Conservation (phyloP, 257 asterid species). For the Rubia yunnanensis region DNA sequence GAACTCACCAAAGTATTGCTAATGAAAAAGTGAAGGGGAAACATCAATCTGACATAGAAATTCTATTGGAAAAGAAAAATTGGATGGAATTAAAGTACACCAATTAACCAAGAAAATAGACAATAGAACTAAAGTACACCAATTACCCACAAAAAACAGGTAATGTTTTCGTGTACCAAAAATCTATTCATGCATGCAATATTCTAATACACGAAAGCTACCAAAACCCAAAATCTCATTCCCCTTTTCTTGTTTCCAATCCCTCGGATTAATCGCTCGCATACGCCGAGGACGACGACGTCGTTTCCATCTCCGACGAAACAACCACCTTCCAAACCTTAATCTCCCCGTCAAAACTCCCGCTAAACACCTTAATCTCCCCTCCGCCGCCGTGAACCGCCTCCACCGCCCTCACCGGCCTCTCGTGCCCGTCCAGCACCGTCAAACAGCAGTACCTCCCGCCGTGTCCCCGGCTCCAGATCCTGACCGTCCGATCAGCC, state of each 20-base stretch:
- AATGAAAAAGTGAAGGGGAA: too few species aligned
- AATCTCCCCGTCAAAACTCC: constrained; percentile 82
- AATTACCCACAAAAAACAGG: constrained; percentile 12
- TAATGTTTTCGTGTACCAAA: constrained; percentile 3
- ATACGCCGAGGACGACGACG: neutral
- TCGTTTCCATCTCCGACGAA: constrained; percentile 13
- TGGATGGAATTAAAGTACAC: neutral
- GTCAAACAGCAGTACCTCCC: constrained; percentile 57
- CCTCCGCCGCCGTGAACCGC: constrained; percentile 21
- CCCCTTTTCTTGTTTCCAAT: neutral
- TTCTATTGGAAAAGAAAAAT: too few species aligned
- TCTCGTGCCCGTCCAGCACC: constrained; percentile 59
- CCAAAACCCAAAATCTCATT: neutral
- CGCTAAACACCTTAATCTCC: constrained; percentile 59
- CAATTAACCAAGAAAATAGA: neutral
- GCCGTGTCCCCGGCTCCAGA: constrained; percentile 52
- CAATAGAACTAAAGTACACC: neutral
- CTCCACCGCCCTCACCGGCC: constrained; percentile 72
- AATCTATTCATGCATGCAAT: constrained; percentile 8
- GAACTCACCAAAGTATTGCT: too few species aligned
- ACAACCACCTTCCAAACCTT: constrained; percentile 56
- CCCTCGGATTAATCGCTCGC: constrained; percentile 2
- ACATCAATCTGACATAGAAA: too few species aligned
- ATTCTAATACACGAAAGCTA: constrained; percentile 5
- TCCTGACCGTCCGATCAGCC: constrained; percentile 79